These are phyloP conservation scores for Rubia tinctorum DNA, from an alignment of 305 asterid species.

Conservation along the genomic window DNA sequence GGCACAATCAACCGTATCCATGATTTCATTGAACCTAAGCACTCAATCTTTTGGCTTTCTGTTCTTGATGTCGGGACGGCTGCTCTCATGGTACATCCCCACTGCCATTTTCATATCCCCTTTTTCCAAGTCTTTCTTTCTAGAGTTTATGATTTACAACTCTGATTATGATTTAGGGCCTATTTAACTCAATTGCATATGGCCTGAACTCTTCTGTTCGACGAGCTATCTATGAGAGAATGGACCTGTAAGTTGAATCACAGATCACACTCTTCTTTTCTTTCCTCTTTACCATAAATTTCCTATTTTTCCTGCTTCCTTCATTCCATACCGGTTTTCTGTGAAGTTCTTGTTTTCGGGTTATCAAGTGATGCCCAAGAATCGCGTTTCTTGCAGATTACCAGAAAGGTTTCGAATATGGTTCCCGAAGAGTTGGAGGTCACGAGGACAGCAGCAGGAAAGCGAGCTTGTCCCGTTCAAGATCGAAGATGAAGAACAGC, in stretches of 20 bases:
- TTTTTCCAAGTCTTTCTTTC: neutral
- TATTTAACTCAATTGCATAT: conserved; percentile 94
- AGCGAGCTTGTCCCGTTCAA: conserved; percentile 69
- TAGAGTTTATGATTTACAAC: neutral
- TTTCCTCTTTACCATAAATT: no score
- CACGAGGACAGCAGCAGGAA: conserved; percentile 72
- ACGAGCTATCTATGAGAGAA: no score
- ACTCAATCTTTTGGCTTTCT: conserved; percentile 94
- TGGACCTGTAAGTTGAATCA: no score
- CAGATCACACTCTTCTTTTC: no score
- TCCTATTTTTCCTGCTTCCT: no score
- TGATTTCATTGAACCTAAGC: conserved; percentile 87
- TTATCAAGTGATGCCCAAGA: neutral
- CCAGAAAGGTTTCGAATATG: conserved; percentile 77
- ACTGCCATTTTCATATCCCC: neutral
- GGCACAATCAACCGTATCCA: conserved; percentile 97
- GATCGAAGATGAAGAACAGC: conserved; percentile 41
- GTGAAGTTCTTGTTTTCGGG: neutral
- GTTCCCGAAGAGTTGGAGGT: conserved; percentile 64
- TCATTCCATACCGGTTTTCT: neutral
- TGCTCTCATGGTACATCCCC: conserved; percentile 77
- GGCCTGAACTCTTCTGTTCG: conserved; percentile 77
- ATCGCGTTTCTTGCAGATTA: conserved; percentile 48
- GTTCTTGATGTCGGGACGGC: conserved; percentile 96
- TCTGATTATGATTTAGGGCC: conserved; percentile 46